Base-by-base conservation (phyloP, 352 stramenopile genomes). In the Pythium aristosporum region DNA sequence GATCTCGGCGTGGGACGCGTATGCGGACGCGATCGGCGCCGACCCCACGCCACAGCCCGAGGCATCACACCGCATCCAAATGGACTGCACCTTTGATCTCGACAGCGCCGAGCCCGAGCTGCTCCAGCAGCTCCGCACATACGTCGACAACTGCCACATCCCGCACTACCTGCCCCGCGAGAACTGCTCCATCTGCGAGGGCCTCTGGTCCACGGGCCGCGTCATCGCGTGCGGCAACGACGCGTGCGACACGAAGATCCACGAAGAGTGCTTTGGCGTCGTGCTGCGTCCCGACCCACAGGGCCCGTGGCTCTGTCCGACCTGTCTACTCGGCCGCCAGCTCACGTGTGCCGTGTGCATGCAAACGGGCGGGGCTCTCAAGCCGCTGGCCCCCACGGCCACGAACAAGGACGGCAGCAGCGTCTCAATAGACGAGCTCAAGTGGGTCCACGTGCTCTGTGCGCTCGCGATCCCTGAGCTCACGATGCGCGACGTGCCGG, bases 361-460 rank as follows among this genome's bases (percentile, higher is more conserved):
- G 76, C 85, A 91, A 49, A 71, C 73, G 23, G 83, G 85, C 23
- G 88, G 88, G 1, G 80, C 85, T 23, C 72, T 96, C 53, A 96
- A 96, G 59, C 87, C 85, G 44, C 68, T 88, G 30, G 69, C 76
- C 3, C 49, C 67, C 1, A 21, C 15, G 5, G 20, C 23, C 16
- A 16, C 7, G 4, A 61, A 36, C 44, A 54, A 61, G n/a, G 48
- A 37, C 50, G 18, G 48, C 49, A 57, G 47, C 9, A 44, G 32
- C 34, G 7, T 21, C 12, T 1, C 53, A 18, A 16, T 68, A 1
- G 70, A 88, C 11, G 81, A 91, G 10, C 76, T 80, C 54, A 91
- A 89, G 63, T 96, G 88, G 88, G 82, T 88, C 18, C 88, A 96
- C 61, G 78, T 90, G 25, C 64, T 94, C 21, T 96, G 88, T 65